phyloP scores from a whole-genome alignment of 1,284 basidiomycete genomes.

The Xerocomus amazonicus region DNA sequence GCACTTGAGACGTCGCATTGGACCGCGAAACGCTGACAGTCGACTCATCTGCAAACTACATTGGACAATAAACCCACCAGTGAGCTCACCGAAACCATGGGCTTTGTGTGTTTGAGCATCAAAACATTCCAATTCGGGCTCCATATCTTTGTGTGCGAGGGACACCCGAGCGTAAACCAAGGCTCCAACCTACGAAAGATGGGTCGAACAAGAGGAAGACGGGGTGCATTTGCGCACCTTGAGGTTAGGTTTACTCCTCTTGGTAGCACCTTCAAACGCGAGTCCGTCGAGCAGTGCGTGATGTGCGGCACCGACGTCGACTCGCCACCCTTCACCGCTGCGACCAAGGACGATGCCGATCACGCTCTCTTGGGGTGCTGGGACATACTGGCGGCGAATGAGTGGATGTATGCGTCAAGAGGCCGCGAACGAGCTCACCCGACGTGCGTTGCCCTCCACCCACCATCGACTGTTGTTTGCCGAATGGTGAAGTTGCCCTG shows the following conservation, averaged over 20 bases:
- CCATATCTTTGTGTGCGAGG: slow-evolving; percentile 85
- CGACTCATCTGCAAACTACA: slow-evolving; percentile 78
- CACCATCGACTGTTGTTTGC: slow-evolving; percentile 72
- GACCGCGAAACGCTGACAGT: slow-evolving; percentile 48
- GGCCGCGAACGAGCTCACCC: slow-evolving; percentile 43
- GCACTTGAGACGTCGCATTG: slow-evolving; percentile 2
- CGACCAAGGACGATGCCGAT: slow-evolving; percentile 69
- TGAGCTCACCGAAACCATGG: slow-evolving; percentile 81
- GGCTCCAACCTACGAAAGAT: slow-evolving; percentile 62
- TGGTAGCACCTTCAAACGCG: slow-evolving; percentile 84
- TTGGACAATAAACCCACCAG: slow-evolving; percentile 70
- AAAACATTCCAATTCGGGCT: slow-evolving; percentile 85
- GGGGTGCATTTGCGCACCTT: slow-evolving; percentile 47
- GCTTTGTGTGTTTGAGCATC: slow-evolving; percentile 81
- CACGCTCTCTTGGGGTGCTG: slow-evolving; percentile 77
- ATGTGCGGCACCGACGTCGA: slow-evolving; percentile 81
- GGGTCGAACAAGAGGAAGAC: not conserved
- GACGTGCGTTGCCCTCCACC: slow-evolving; percentile 74
- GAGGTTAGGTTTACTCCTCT: slow-evolving; percentile 78
- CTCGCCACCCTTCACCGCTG: slow-evolving; percentile 75
- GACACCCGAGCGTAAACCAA: slow-evolving; percentile 82
- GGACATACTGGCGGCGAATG: slow-evolving; percentile 65
- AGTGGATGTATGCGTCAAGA: not conserved
- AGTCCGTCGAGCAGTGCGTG: slow-evolving; percentile 72
- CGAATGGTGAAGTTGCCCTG: slow-evolving; percentile 65